Evolutionary conservation across 495 filamentous ascomycete species (phyloP).

Genomic region (Penicillium silybi): DNA sequence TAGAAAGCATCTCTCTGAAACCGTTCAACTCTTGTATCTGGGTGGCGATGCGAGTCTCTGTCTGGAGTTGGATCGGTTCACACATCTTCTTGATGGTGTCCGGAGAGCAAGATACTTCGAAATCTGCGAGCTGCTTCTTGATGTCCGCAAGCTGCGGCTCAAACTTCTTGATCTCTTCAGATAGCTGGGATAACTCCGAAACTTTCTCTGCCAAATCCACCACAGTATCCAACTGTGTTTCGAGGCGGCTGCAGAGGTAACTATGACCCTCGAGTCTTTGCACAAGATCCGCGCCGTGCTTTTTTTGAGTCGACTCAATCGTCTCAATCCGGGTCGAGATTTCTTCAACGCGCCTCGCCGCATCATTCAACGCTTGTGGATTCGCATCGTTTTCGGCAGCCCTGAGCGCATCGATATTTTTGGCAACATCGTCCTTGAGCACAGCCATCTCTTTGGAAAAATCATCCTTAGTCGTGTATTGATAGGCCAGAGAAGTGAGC

Average conservation of each 20-base stretch:
- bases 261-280: not conserved
- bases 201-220: not conserved
- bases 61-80: not conserved
- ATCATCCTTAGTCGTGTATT: not conserved
- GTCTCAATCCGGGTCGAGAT: not conserved
- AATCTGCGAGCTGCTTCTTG: not conserved
- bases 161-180: not conserved
- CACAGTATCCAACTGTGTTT: not conserved
- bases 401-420: not conserved
- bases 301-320: not conserved
- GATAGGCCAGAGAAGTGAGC: not conserved
- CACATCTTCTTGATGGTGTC: not conserved
- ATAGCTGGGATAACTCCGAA: not conserved
- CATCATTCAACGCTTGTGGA: not conserved
- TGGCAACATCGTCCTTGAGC: not conserved
- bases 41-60: not conserved
- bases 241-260: not conserved
- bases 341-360: not conserved
- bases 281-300: not conserved
- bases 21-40: not conserved
- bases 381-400: not conserved
- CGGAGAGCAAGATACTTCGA: not conserved
- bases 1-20: not conserved
- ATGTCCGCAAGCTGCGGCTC: not conserved
- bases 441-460: not conserved